Conservation (phyloP, 768 basidiomycete genomes). For the Xanthoconium stramineum region DNA sequence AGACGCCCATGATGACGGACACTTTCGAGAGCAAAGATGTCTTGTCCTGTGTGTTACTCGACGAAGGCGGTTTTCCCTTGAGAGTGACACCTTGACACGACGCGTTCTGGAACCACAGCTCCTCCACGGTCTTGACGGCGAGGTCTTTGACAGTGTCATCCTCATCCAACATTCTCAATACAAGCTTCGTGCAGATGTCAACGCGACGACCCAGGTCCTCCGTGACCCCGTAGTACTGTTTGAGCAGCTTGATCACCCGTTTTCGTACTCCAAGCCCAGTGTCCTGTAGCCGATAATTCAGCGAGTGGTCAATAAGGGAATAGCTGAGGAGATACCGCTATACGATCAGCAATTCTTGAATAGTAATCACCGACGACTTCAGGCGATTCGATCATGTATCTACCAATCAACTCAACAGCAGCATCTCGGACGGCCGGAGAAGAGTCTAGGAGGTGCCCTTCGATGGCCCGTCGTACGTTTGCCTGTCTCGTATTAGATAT, state of each 20-base stretch:
- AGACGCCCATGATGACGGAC: constrained; percentile 80
- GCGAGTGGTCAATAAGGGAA: neutral
- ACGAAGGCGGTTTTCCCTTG: constrained; percentile 36
- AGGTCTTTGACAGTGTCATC: constrained; percentile 95
- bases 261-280: constrained; percentile 92
- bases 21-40: constrained; percentile 60
- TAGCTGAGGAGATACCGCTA: constrained; percentile 60
- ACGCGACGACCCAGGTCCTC: constrained; percentile 56
- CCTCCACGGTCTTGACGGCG: constrained; percentile 85
- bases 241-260: constrained; percentile 92
- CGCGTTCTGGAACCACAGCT: constrained; percentile 74
- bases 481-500: constrained; percentile 38
- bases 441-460: constrained; percentile 84
- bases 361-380: constrained; percentile 91
- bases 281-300: constrained; percentile 52
- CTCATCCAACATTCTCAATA: constrained; percentile 85
- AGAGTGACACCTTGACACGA: constrained; percentile 30
- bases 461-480: constrained; percentile 82
- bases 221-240: constrained; percentile 70
- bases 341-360: constrained; percentile 80
- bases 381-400: constrained; percentile 88
- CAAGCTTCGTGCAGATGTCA: constrained; percentile 80
- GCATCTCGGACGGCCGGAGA: constrained; percentile 96
- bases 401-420: constrained; percentile 96
- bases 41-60: constrained; percentile 46